Conservation (phyloP, 768 basidiomycete species). For the Boletus vinaceobasis region DNA sequence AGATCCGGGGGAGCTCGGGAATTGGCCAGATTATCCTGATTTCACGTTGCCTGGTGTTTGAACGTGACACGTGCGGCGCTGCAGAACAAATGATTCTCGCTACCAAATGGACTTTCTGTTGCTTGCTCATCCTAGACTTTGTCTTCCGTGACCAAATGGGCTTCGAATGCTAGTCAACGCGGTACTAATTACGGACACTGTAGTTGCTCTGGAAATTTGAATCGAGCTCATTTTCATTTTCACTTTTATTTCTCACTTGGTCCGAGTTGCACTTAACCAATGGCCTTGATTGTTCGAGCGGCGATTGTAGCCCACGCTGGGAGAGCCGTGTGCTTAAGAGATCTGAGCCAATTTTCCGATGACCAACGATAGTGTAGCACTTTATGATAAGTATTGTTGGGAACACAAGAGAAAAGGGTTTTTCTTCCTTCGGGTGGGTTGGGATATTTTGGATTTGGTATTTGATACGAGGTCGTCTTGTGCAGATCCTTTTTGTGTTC, state of each 20-base stretch:
- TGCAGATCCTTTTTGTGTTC: background rate
- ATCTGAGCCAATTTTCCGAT: too few species aligned
- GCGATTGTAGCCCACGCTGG: too few species aligned
- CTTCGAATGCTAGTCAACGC: too few species aligned
- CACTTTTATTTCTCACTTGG: background rate
- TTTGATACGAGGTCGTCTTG: background rate
- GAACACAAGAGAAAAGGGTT: background rate
- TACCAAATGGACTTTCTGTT: background rate
- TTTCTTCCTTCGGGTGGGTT: background rate
- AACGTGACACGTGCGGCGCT: background rate
- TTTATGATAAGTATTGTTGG: too few species aligned
- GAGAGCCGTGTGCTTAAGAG: too few species aligned
- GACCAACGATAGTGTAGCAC: too few species aligned
- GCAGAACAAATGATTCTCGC: background rate
- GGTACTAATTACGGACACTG: too few species aligned
- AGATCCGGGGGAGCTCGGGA: conserved; percentile 64
- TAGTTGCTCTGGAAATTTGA: background rate
- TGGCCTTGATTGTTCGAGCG: too few species aligned
- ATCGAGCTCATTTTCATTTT: background rate
- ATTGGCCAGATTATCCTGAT: conserved; percentile 70
- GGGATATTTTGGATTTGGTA: background rate
- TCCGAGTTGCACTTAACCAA: background rate
- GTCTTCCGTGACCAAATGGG: too few species aligned
- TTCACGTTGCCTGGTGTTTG: conserved; percentile 65
- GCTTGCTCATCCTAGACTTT: background rate